Base-by-base conservation (phyloP, 2,329 filamentous ascomycete genomes). In the Pyrenochaeta sp. region DNA sequence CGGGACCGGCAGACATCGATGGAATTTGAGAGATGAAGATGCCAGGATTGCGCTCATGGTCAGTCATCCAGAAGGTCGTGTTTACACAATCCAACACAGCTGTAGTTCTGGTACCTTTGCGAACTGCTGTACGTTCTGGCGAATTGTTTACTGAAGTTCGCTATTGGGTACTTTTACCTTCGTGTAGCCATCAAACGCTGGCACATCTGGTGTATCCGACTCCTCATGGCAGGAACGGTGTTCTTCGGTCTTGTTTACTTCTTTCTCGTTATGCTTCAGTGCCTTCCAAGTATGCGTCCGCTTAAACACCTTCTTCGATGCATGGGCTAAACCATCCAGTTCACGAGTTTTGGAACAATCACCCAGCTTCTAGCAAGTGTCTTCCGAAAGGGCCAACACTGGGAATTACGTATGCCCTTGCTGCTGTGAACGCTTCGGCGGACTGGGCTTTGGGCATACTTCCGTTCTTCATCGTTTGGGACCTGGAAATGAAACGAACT, bases 101-200 rank as follows among this genome's bases (percentile, higher is more conserved):
- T 8, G 48, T 68, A 74, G 72, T 73, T 67, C 53, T 83, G 78
- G 79, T 83, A 77, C 68, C 72, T 82, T n/a, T 79, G 78, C 51
- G 80, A 82, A 54, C 65, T 79, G n/a, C 75, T 76, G 49, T 83
- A 83, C 58, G 74, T 77, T 6, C 61, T 79, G 41, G 71, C 74
- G 4, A 78, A 73, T 15, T 71, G 74, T 26, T 58, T 77, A 9
- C 71, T 79, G 31, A 81, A 81, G 45, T 69, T 81, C 24, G 76
- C 79, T 1, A 77, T 83, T 37, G 77, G 64, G 4, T 66, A 80
- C n/a, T 80, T 81, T 46, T 73, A 82, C 29, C 73, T 82, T 10
- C 76, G 80, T 35, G 71, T 83, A 14, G 77, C 79, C 1, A 64
- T 77, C 22, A 67, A 72, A 27, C 67, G 58, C 26, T 45, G 68